Percentiles rank a stretch among this genome's conserved stretches.
Evolutionary conservation across 345 rosid species (phyloP).

Genomic region (Hirschfeldia incana): DNA sequence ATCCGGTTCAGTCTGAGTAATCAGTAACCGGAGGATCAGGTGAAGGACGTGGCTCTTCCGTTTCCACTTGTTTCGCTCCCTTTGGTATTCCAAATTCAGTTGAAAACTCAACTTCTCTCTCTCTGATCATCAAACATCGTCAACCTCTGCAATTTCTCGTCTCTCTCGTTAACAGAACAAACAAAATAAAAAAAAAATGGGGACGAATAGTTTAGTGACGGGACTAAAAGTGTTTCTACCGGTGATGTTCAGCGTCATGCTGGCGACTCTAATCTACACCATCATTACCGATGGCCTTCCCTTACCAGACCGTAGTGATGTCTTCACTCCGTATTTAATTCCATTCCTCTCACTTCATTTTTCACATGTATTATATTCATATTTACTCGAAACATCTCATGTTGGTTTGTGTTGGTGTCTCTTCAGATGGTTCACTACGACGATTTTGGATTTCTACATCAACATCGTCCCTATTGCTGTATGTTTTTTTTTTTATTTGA

Average conservation of each 20-base stretch:
- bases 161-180: neutral
- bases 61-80: conserved; percentile 35
- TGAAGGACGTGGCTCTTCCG: conserved; percentile 45
- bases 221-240: conserved; percentile 52
- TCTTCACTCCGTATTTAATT: conserved; percentile 66
- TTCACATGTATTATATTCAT: neutral
- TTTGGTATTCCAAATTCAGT: conserved; percentile 6
- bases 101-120: neutral
- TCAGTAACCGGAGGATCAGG: neutral
- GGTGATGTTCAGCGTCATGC: conserved; percentile 48
- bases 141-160: neutral
- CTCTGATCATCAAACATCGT: neutral
- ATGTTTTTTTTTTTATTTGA: neutral
- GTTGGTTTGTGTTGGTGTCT: neutral
- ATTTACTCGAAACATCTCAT: neutral
- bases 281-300: conserved; percentile 68
- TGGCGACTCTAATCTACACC: conserved; percentile 60
- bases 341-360: neutral
- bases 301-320: conserved; percentile 65
- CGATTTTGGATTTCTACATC: conserved; percentile 73
- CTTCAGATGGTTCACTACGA: conserved; percentile 75
- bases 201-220: conserved; percentile 38
- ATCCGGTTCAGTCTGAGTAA: neutral
- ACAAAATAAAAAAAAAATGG: conserved; percentile 31
- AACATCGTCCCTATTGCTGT: conserved; percentile 62